Base-by-base conservation (phyloP, 768 basidiomycete genomes). In the Podaxis mareebaensis region DNA sequence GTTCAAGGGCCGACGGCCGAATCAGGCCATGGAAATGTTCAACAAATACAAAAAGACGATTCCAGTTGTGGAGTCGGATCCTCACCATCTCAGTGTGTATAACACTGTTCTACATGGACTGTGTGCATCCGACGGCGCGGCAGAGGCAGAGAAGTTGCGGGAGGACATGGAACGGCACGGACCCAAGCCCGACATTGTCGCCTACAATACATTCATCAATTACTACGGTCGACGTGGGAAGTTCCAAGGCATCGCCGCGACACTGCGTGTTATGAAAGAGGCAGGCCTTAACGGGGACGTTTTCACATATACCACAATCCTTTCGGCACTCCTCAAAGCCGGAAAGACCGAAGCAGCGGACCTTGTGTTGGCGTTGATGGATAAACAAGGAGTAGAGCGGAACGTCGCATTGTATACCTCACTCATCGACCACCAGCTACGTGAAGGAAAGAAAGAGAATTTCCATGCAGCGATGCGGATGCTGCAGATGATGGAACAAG, bases 261-360 rank as follows among this genome's bases (percentile, higher is more conserved):
- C 87, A 24, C 75, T 99, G 53, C 80, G 81, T 53, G 74, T 79
- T 61, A 86, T 96, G 78, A 73, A 78, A 26, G 71, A 78, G 13
- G 79, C 75, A 1, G 80, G 81, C 0, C 69, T 96, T 38, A 68
- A 75, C 22, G 91, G 93, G 6, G 93, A 98, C 72, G 85, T 91
- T 11, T 86, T 89, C 74, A 97, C 91, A 0, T 98, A 89, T 73
- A 94, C 95, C 3, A 94, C 89, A 12, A 81, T 98, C 36, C 85
- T 98, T 17, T 85, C 89, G 26, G 89, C 92, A 0, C 73, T 96
- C 58, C 82, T 95, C 55, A 85, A 84, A 66, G 84, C 84, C 13
- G 87, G 88, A 10, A 81, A 86, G 60, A 74, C 81, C 28, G 89
- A 95, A 67, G 90, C 92, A 1, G 82, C 85, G 4, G 77, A 82